These are phyloP conservation scores for Bryoglossum gracile DNA, from an alignment of 495 filamentous ascomycete genomes.

Conservation along the genomic window DNA sequence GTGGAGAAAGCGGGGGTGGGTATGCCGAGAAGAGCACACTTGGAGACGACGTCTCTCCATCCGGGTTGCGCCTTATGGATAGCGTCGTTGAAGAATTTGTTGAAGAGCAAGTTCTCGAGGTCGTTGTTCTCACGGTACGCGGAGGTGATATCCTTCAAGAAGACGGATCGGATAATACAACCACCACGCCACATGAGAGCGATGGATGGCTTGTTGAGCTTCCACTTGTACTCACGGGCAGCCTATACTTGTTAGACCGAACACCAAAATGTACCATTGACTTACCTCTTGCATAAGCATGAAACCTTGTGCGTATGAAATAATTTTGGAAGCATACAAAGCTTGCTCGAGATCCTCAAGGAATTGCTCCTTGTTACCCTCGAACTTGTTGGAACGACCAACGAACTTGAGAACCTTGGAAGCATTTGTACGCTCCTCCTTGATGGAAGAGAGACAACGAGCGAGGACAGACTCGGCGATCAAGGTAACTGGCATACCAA, in stretches of 20 bases:
- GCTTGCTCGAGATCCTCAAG: constrained; percentile 96
- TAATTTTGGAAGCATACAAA: constrained; percentile 98
- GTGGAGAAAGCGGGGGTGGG: constrained; percentile 94
- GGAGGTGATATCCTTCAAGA: constrained; percentile 97
- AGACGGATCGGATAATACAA: constrained; percentile 99
- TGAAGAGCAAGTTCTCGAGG: constrained; percentile 95
- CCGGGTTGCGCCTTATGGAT: constrained; percentile 93
- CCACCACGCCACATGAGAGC: constrained; percentile 99
- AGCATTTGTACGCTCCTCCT: constrained; percentile 84
- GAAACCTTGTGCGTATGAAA: constrained; percentile 98
- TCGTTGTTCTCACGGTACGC: constrained; percentile 93
- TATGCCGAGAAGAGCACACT: constrained; percentile 87
- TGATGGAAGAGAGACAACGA: constrained; percentile 88
- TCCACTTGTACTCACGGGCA: constrained; percentile 92
- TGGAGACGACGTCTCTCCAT: constrained; percentile 91
- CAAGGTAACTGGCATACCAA: constrained; percentile 97
- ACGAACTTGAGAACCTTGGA: constrained; percentile 62
- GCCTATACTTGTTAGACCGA: constrained; percentile 47
- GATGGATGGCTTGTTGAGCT: constrained; percentile 99
- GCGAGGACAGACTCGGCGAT: constrained; percentile 97
- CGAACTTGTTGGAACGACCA: constrained; percentile 71
- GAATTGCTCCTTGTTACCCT: constrained; percentile 86
- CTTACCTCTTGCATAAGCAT: constrained; percentile 99
- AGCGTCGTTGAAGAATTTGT: constrained; percentile 98
- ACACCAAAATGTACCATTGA: constrained; percentile 8